A percentile compares a stretch with the other conserved stretches of the same genome.
Evolutionary conservation across 495 filamentous ascomycete genomes (phyloP).

Genomic region (Daldinia concentrica): DNA sequence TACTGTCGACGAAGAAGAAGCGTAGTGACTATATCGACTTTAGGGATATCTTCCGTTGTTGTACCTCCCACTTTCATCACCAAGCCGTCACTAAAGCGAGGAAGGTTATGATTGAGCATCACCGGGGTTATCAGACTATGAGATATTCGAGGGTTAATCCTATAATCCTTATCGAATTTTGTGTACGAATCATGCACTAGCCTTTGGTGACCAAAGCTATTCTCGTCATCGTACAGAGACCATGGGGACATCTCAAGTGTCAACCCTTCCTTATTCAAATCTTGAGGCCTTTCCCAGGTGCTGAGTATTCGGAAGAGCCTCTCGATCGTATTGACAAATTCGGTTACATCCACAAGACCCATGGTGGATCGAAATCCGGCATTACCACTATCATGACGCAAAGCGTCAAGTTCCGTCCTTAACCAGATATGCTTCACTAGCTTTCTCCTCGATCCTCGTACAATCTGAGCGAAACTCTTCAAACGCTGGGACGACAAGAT

Average conservation of each 20-base stretch:
- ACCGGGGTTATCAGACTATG: neutral
- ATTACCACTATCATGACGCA: neutral
- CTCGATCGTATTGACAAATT: neutral
- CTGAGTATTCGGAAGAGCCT: neutral
- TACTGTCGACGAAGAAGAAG: constrained; percentile 12
- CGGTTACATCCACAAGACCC: neutral
- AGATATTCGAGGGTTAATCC: neutral
- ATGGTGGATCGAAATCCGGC: neutral
- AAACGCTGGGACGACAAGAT: neutral
- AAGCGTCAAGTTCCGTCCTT: neutral
- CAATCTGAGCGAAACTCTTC: neutral
- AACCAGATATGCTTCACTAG: neutral
- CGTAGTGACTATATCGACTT: constrained; percentile 9
- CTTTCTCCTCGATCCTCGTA: neutral
- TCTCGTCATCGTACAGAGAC: neutral
- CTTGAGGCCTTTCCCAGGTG: neutral
- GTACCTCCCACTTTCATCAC: neutral
- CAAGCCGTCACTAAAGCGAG: neutral
- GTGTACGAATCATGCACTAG: neutral
- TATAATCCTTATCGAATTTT: neutral
- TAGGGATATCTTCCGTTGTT: neutral
- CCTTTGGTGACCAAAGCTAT: neutral
- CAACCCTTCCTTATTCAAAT: neutral
- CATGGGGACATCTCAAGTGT: neutral
- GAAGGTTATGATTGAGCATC: neutral